These are phyloP conservation scores for Amylostereum areolatum DNA, from an alignment of 1,284 basidiomycete genomes.

Conservation along the genomic window DNA sequence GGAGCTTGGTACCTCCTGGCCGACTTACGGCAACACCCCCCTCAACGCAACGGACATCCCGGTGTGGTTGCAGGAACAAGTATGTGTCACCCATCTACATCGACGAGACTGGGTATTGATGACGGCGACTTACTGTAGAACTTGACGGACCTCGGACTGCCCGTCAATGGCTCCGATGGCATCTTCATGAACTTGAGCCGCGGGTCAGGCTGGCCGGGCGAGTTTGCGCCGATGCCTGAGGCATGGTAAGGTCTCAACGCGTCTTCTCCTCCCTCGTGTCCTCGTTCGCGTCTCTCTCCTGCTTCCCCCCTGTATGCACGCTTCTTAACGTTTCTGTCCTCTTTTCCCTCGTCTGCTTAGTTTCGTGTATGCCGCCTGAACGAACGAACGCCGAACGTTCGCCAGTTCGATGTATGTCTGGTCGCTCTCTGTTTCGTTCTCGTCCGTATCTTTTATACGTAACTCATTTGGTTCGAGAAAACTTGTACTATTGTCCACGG, in stretches of 20 bases:
- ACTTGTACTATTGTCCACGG: too few species aligned
- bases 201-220: constrained; percentile 66
- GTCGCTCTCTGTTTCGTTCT: too few species aligned
- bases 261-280: constrained; percentile 10
- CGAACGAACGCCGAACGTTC: too few species aligned
- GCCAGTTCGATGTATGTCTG: too few species aligned
- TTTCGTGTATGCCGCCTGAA: too few species aligned
- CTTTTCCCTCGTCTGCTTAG: too few species aligned
- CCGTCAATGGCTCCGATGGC: constrained; percentile 84
- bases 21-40: constrained; percentile 36
- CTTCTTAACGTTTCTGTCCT: too few species aligned
- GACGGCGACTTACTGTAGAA: constrained; percentile 42
- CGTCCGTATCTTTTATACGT: too few species aligned
- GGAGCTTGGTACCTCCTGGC: constrained; percentile 77
- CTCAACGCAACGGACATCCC: constrained; percentile 75
- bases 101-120: neutral
- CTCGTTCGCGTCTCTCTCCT: constrained; percentile 31
- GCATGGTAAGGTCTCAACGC: constrained; percentile 53
- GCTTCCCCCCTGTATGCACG: constrained; percentile 50
- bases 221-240: constrained; percentile 71
- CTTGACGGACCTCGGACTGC: constrained; percentile 80
- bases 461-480: too few species aligned
- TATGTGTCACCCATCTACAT: constrained; percentile 21
- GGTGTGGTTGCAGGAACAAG: constrained; percentile 78
- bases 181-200: constrained; percentile 76